Evolutionary conservation across 2,329 filamentous ascomycete species (phyloP), one percentile per base, ranked within the genome.

Genomic region (Lecanosticta acicola): DNA sequence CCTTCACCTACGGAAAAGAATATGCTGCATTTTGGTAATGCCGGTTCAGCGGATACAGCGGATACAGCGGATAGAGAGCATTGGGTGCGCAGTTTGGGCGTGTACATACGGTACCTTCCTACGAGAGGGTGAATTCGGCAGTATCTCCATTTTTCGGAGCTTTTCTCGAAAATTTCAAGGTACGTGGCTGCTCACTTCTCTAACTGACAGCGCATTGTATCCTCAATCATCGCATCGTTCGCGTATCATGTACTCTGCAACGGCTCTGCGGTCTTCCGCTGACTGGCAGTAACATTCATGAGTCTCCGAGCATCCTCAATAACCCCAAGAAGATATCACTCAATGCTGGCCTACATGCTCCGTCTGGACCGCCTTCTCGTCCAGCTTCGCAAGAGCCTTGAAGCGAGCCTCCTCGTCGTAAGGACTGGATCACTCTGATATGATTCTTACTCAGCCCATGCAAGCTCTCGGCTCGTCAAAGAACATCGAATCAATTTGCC

Each of bases 361-460:
- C 35, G 11, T 29, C 7, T 29, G 24, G 5, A 11, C 24, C 2
- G 29, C 45, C 45, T 53, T 53, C 41, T 50, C 48, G n/a, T 48
- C 50, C 2, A 39, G 19, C 38, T 51, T 51, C 11, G 50, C 50
- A 36, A 55, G 50, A 13, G 48, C 53, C 42, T 45, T 50, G 26
- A 46, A 50, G 1, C 48, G 45, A 34, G 44, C 46, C 48, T 56
- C 55, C 34, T 58, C 55, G 34, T 58, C 54, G n/a, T 45, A 52
- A 18, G 39, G 44, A 17, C 21, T 46, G 44, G 24, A 58, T 54
- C 10, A 57, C 53, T n/a, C 44, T 40, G 4, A 43, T 50, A 39
- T 54, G 51, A 41, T 62, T 58, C 45, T 55, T 51, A 35, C 64
- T 59, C 38, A 66, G 41, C 64, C 63, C 62, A 66, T 65, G 11